Evolutionary conservation across 495 filamentous ascomycete genomes (phyloP).

Genomic region (Evernia prunastri): DNA sequence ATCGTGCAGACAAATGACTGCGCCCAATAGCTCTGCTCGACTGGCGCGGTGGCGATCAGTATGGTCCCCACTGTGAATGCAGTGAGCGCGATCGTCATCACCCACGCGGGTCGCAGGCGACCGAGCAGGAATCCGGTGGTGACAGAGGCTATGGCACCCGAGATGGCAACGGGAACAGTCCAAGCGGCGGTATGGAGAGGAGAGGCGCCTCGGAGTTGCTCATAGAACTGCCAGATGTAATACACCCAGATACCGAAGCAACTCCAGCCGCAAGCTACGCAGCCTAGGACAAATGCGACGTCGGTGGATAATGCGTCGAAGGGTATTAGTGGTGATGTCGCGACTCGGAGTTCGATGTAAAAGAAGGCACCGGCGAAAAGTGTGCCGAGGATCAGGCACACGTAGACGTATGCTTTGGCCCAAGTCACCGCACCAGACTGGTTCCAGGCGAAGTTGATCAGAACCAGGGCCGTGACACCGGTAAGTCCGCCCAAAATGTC

Average conservation of each 20-base stretch:
- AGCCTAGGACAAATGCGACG: slow-evolving; percentile 40
- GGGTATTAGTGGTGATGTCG: slow-evolving; percentile 41
- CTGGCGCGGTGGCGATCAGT: slow-evolving; percentile 34
- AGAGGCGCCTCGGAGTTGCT: slow-evolving; percentile 30
- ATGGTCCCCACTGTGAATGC: slow-evolving; percentile 38
- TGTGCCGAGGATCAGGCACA: slow-evolving; percentile 41
- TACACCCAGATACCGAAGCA: slow-evolving; percentile 45
- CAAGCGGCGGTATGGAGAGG: slow-evolving; percentile 38
- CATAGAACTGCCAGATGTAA: slow-evolving; percentile 41
- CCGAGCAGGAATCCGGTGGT: slow-evolving; percentile 40
- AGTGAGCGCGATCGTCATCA: slow-evolving; percentile 47
- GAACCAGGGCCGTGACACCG: slow-evolving; percentile 33
- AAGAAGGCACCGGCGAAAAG: slow-evolving; percentile 38
- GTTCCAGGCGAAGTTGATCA: slow-evolving; percentile 48
- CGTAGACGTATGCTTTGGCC: slow-evolving; percentile 40
- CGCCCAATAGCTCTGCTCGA: slow-evolving; percentile 41
- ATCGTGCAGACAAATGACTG: slow-evolving; percentile 42
- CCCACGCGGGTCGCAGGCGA: slow-evolving; percentile 33
- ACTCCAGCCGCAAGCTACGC: slow-evolving; percentile 43
- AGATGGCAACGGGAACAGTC: slow-evolving; percentile 33
- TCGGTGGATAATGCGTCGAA: slow-evolving; percentile 35
- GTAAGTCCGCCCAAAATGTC: slow-evolving; percentile 27
- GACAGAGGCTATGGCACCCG: slow-evolving; percentile 38
- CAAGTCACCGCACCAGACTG: slow-evolving; percentile 44
- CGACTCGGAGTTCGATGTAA: slow-evolving; percentile 35